These are phyloP conservation scores for Mycena haematopus DNA, from an alignment of 768 basidiomycete genomes.

Conservation along the genomic window DNA sequence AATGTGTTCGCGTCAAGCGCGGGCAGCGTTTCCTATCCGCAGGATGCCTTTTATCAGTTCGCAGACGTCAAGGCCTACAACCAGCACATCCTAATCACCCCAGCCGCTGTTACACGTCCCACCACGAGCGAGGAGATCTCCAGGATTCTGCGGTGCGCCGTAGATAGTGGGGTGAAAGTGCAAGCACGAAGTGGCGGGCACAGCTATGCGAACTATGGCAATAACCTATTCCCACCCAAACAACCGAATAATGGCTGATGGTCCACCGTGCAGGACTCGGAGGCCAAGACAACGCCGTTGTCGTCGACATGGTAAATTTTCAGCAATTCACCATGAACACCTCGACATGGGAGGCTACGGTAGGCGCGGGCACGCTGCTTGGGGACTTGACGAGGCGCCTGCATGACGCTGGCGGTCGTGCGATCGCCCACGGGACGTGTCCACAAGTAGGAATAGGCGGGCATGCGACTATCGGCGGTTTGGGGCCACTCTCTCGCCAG, in stretches of 20 bases:
- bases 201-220: conserved; percentile 22
- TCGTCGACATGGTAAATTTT: conserved; percentile 37
- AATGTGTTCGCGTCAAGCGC: conserved; percentile 18
- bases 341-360: conserved; percentile 31
- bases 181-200: conserved; percentile 26
- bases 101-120: conserved; percentile 33
- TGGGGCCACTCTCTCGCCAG: conserved; percentile 31
- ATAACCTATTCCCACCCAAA: neutral
- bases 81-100: conserved; percentile 24
- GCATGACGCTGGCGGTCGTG: conserved; percentile 30
- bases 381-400: conserved; percentile 31
- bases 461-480: conserved; percentile 32
- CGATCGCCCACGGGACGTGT: conserved; percentile 39
- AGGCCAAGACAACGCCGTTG: conserved; percentile 35
- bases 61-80: conserved; percentile 26
- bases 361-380: conserved; percentile 33
- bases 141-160: conserved; percentile 29
- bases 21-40: conserved; percentile 16
- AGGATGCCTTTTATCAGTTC: conserved; percentile 17
- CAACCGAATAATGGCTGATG: conserved; percentile 4
- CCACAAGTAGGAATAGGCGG: conserved; percentile 37
- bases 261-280: conserved; percentile 27
- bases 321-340: conserved; percentile 34
- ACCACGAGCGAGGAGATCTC: conserved; percentile 23
- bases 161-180: conserved; percentile 27